Evolutionary conservation across 176 grass and related monocot genomes (phyloP).

Genomic region (Thalia dealbata): DNA sequence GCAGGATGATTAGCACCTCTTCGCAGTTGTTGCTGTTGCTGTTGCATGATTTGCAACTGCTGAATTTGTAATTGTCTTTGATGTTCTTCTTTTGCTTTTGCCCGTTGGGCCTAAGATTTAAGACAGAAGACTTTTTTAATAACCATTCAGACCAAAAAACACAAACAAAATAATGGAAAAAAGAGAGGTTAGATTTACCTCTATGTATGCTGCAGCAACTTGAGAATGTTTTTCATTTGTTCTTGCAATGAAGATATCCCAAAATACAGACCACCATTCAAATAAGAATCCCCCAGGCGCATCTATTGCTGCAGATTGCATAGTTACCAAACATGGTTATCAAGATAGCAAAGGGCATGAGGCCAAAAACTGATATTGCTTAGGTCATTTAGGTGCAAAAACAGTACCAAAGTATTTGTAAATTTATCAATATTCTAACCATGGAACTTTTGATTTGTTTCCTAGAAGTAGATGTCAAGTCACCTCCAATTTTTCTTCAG

Average conservation of each 20-base stretch:
- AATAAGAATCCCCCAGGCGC: slow-evolving; percentile 32
- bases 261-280: slow-evolving; percentile 45
- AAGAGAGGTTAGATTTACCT: slow-evolving; percentile 4
- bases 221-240: slow-evolving; percentile 35
- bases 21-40: slow-evolving; percentile 6
- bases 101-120: slow-evolving; percentile 1
- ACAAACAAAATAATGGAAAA: neutral
- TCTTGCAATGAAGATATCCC: slow-evolving; percentile 39
- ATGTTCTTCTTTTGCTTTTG: slow-evolving; percentile 19
- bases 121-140: neutral
- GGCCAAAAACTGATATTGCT: no score
- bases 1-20: neutral
- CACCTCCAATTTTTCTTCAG: no score
- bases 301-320: slow-evolving; percentile 27
- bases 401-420: no score
- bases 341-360: no score
- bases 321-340: no score
- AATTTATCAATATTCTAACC: no score
- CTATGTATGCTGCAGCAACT: slow-evolving; percentile 25
- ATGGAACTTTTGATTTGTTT: no score
- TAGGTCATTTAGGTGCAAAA: no score
- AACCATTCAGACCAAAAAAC: neutral
- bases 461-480: no score
- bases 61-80: slow-evolving; percentile 19
- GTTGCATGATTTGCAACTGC: slow-evolving; percentile 15